phyloP scores from a whole-genome alignment of 2,329 filamentous ascomycete genomes.

The Colletotrichum siamense region DNA sequence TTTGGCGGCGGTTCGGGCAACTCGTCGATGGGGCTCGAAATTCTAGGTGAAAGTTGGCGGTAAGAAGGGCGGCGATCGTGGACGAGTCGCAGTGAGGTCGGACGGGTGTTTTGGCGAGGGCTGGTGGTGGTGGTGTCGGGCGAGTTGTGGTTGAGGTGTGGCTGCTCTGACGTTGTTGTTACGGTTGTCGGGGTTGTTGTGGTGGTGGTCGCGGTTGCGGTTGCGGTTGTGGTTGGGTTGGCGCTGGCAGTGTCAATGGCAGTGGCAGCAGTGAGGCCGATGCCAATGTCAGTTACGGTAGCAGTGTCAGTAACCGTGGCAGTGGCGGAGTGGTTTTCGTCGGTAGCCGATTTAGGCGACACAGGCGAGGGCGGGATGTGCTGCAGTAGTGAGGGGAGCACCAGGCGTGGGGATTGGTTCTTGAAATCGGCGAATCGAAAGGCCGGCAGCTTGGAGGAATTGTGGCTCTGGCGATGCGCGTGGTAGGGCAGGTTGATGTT shows the following conservation, averaged over 20 bases:
- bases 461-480: constrained; percentile 58
- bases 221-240: neutral
- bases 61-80: constrained; percentile 15
- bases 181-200: neutral
- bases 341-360: constrained; percentile 36
- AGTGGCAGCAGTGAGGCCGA: neutral
- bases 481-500: constrained; percentile 42
- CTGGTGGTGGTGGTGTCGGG: neutral
- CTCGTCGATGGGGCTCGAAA: constrained; percentile 19
- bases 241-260: neutral
- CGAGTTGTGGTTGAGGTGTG: constrained; percentile 2
- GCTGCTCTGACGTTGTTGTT: constrained; percentile 21
- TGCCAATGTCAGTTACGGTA: neutral
- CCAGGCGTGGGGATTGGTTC: constrained; percentile 29
- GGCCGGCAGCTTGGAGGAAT: constrained; percentile 60
- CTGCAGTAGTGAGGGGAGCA: constrained; percentile 34
- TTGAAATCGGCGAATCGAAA: constrained; percentile 58
- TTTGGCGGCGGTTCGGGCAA: constrained; percentile 23
- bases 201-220: neutral
- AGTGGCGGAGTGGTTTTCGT: constrained; percentile 22
- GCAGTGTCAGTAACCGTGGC: neutral
- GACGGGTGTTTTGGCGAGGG: constrained; percentile 6
- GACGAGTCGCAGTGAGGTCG: constrained; percentile 3
- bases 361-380: constrained; percentile 45
- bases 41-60: constrained; percentile 23